Conservation (phyloP, 805 yeast species). For the Kodamaea jinghongensis region DNA sequence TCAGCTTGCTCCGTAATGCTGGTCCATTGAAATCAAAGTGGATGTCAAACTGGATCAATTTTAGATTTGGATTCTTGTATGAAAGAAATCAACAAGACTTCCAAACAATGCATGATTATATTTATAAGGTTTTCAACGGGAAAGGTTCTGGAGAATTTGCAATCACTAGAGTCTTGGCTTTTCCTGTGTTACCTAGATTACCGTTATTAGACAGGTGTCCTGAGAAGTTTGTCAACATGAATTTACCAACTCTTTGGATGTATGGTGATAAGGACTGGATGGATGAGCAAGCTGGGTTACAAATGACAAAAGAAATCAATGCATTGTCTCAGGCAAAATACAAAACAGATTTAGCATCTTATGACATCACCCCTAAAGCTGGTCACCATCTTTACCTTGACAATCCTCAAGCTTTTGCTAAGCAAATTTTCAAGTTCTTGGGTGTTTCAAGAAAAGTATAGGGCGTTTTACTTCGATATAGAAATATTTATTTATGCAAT, state of each 20-base stretch:
- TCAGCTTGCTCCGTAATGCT: slow-evolving; percentile 44
- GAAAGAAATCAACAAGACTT: slow-evolving; percentile 28
- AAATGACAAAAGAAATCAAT: slow-evolving; percentile 22
- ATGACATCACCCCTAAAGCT: slow-evolving; percentile 37
- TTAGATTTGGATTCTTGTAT: slow-evolving; percentile 42
- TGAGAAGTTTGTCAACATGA: slow-evolving; percentile 35
- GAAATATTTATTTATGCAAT: background rate
- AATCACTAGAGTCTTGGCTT: slow-evolving; percentile 55
- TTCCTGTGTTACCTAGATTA: slow-evolving; percentile 55
- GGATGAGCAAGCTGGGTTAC: slow-evolving; percentile 57
- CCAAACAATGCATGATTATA: slow-evolving; percentile 51
- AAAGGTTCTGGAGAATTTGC: slow-evolving; percentile 67
- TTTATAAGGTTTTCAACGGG: slow-evolving; percentile 50
- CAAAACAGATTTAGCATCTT: slow-evolving; percentile 29
- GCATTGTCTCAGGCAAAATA: slow-evolving; percentile 26
- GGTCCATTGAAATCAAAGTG: slow-evolving; percentile 57
- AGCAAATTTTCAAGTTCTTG: slow-evolving; percentile 28
- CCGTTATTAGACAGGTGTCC: slow-evolving; percentile 57
- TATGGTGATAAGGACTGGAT: slow-evolving; percentile 75
- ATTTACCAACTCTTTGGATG: slow-evolving; percentile 52
- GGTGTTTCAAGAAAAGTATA: background rate
- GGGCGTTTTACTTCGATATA: background rate
- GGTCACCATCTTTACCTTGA: slow-evolving; percentile 59
- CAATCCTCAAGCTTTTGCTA: slow-evolving; percentile 39
- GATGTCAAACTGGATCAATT: slow-evolving; percentile 53